phyloP scores from a whole-genome alignment of 768 basidiomycete species.

The Collybia nuda region DNA sequence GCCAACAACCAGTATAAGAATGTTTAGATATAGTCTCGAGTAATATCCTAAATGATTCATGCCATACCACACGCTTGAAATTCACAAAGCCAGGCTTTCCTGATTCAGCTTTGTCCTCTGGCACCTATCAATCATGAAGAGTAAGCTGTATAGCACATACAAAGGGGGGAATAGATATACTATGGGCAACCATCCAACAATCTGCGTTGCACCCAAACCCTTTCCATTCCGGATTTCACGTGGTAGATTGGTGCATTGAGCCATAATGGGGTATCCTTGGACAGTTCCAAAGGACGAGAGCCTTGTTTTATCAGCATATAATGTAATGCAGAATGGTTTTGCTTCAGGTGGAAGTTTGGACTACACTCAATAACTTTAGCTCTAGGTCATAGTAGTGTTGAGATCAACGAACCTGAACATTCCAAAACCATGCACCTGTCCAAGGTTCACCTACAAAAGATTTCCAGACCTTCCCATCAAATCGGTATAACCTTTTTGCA shows the following conservation, averaged over 20 bases:
- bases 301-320: constrained; percentile 38
- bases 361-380: no score
- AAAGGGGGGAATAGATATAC: constrained; percentile 14
- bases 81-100: constrained; percentile 11
- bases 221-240: constrained; percentile 27
- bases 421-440: constrained; percentile 5
- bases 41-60: constrained; percentile 27
- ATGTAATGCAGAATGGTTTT: constrained; percentile 26
- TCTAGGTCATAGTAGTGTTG: no score
- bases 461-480: constrained; percentile 3
- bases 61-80: constrained; percentile 38
- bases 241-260: constrained; percentile 26
- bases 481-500: constrained; percentile 7
- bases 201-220: constrained; percentile 28
- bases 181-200: constrained; percentile 37
- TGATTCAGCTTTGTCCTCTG: constrained; percentile 18
- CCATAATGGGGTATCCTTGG: constrained; percentile 36
- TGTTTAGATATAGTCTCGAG: constrained; percentile 19
- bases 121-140: constrained; percentile 9
- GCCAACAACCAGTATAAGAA: constrained; percentile 20
- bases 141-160: no score
- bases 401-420: constrained; percentile 6
- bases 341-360: constrained; percentile 16
- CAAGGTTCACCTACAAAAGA: constrained; percentile 14
- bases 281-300: constrained; percentile 32